These are phyloP conservation scores for Trypanosoma grayi DNA, from an alignment of 208 protist species.

Conservation along the genomic window DNA sequence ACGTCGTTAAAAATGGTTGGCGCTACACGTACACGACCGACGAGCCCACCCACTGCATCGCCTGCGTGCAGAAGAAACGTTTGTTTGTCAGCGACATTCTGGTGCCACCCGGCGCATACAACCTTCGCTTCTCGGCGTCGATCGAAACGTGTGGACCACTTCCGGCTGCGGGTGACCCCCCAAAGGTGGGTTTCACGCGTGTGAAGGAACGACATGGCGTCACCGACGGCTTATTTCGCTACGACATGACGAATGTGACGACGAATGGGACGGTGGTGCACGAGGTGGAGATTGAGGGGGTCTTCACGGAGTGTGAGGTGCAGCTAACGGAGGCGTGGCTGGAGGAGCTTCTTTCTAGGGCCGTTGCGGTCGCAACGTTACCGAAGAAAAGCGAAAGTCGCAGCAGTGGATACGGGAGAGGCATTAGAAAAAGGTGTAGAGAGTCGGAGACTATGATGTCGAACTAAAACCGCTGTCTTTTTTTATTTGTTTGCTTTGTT, in stretches of 20 bases:
- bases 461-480: neutral
- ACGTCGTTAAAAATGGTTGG: conserved; percentile 33
- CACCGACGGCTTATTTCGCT: conserved; percentile 40
- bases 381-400: neutral
- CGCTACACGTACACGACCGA: conserved; percentile 54
- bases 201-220: conserved; percentile 54
- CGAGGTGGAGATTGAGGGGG: conserved; percentile 78
- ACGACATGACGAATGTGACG: conserved; percentile 60
- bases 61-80: conserved; percentile 49
- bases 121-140: conserved; percentile 65
- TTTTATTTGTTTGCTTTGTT: too few species aligned
- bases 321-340: conserved; percentile 57
- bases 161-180: neutral
- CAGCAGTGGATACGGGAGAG: neutral
- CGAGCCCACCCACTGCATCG: conserved; percentile 10
- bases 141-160: conserved; percentile 17
- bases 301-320: conserved; percentile 26
- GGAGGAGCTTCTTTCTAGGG: conserved; percentile 36
- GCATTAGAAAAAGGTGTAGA: neutral
- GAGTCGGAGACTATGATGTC: too few species aligned
- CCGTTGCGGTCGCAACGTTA: conserved; percentile 34
- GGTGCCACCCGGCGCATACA: conserved; percentile 52
- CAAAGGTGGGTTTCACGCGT: conserved; percentile 31
- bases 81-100: conserved; percentile 59
- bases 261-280: conserved; percentile 21